Conservation (phyloP, 164 flowering plant genomes). For the Vitis riparia region DNA sequence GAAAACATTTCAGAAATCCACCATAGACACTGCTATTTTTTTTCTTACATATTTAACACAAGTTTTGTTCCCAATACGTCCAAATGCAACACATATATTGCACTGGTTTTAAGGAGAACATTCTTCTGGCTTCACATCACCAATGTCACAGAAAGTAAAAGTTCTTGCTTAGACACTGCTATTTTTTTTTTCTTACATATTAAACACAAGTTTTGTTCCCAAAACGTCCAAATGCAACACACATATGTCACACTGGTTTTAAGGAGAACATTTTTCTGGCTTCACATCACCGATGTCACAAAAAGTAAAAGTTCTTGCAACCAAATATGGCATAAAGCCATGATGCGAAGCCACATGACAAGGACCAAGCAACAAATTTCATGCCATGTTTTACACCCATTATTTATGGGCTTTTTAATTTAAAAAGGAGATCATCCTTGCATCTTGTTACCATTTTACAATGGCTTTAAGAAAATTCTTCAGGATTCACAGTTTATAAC, state of each 20-base stretch:
- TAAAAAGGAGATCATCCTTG: neutral
- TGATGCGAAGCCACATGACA: neutral
- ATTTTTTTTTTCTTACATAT: too few relatives aligned
- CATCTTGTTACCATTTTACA: too few relatives aligned
- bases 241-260: slow-evolving; percentile 8
- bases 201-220: neutral
- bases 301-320: neutral
- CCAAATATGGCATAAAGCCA: neutral
- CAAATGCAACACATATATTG: slow-evolving; percentile 3
- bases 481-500: too few relatives aligned
- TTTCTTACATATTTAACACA: neutral
- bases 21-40: too few relatives aligned
- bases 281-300: neutral
- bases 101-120: slow-evolving; percentile 19
- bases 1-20: too few relatives aligned
- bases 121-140: slow-evolving; percentile 4
- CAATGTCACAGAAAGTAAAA: neutral
- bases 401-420: too few relatives aligned
- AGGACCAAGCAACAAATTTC: too few relatives aligned
- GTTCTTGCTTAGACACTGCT: too few relatives aligned
- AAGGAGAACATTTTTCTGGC: slow-evolving; percentile 12
- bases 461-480: too few relatives aligned
- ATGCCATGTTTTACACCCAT: too few relatives aligned
- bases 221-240: slow-evolving; percentile 11
- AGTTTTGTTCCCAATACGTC: slow-evolving; percentile 21